Percentiles rank a stretch among this genome's conserved stretches.
Conservation (phyloP, 495 filamentous ascomycete genomes). For the Choiromyces venosus region DNA sequence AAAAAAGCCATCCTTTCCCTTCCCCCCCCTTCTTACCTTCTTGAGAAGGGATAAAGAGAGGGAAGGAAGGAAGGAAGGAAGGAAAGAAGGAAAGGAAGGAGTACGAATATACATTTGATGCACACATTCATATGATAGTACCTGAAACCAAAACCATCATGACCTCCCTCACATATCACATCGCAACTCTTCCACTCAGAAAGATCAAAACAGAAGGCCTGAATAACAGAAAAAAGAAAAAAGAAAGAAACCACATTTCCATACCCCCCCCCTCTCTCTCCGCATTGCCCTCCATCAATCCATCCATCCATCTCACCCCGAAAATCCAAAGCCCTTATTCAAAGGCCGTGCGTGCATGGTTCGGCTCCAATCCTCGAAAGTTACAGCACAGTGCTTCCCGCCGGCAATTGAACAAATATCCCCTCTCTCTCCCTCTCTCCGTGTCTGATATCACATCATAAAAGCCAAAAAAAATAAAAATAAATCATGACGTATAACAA, state of each 20-base stretch:
- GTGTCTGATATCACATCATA: neutral
- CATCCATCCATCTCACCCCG: neutral
- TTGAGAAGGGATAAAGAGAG: neutral
- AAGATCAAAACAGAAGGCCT: neutral
- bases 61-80: neutral
- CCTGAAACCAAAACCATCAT: neutral
- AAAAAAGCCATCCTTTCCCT: neutral
- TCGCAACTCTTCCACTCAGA: neutral
- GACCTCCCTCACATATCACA: neutral
- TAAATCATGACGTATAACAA: neutral
- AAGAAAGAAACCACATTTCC: neutral
- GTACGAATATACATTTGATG: neutral
- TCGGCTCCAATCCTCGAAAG: too few species aligned
- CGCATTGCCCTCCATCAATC: neutral
- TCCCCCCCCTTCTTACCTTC: neutral
- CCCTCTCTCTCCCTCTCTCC: too few species aligned
- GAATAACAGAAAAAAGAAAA: neutral
- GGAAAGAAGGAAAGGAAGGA: neutral
- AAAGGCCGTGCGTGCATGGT: neutral
- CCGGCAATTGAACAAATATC: neutral
- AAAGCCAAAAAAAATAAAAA: neutral
- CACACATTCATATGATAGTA: neutral
- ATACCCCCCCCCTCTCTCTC: too few species aligned
- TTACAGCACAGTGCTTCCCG: too few species aligned
- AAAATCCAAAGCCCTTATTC: neutral